These are phyloP conservation scores for Yamadazyma sp. DNA, from an alignment of 1,139 yeast genomes.

Conservation along the genomic window DNA sequence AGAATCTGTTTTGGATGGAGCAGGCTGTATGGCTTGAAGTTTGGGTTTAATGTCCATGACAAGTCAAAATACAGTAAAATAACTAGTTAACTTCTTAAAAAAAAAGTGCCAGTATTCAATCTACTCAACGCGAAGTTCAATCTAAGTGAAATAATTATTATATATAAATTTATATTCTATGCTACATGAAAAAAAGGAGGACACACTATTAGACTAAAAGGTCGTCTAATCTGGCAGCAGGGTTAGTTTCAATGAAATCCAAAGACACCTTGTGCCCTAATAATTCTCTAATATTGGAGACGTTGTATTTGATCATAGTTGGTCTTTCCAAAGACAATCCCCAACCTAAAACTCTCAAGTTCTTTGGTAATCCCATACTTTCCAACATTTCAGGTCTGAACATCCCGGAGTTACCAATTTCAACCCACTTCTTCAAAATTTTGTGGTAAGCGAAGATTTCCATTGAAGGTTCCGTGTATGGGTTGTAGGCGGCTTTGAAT, in stretches of 20 bases:
- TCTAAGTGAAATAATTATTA: too few relatives aligned
- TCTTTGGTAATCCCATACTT: slow-evolving; percentile 95
- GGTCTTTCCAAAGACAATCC: slow-evolving; percentile 98
- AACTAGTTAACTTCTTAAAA: too few relatives aligned
- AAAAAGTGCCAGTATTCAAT: too few relatives aligned
- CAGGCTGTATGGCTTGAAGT: background rate
- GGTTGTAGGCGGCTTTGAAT: slow-evolving; percentile 98
- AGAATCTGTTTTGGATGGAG: background rate
- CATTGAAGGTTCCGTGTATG: slow-evolving; percentile 98
- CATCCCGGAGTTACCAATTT: slow-evolving; percentile 99
- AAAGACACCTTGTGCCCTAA: slow-evolving; percentile 92
- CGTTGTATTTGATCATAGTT: slow-evolving; percentile 97
- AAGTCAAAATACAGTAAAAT: too few relatives aligned
- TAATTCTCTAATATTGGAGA: slow-evolving; percentile 90
- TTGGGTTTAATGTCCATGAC: slow-evolving; percentile 1
- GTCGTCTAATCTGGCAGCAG: slow-evolving; percentile 93
- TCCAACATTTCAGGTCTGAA: slow-evolving; percentile 99
- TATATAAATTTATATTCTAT: slow-evolving; percentile 2
- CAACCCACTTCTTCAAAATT: slow-evolving; percentile 96
- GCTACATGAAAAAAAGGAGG: slow-evolving; percentile 1
- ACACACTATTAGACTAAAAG: slow-evolving; percentile 30
- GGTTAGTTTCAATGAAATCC: slow-evolving; percentile 92
- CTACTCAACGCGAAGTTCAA: background rate
- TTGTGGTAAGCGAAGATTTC: slow-evolving; percentile 97
- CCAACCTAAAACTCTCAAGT: slow-evolving; percentile 94